Percentiles rank a stretch among this genome's conserved stretches.
phyloP scores from a whole-genome alignment of 2,329 filamentous ascomycete species.

The Aureobasidium sp. region DNA sequence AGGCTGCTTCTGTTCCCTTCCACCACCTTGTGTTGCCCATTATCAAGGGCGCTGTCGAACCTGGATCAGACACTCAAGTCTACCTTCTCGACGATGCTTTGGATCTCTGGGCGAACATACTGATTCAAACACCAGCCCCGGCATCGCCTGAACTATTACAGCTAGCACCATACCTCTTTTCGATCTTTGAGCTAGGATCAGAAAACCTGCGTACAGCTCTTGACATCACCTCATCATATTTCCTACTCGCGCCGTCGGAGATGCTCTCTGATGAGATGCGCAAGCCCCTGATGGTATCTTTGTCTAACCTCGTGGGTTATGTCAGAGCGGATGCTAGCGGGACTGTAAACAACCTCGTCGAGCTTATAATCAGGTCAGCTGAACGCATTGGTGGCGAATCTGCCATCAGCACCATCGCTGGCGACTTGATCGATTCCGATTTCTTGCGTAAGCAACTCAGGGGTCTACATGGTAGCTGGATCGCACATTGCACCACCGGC shows the following conservation, averaged over 20 bases:
- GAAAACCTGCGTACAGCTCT: constrained; percentile 40
- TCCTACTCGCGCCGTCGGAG: constrained; percentile 38
- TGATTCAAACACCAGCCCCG: constrained; percentile 48
- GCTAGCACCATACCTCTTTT: constrained; percentile 37
- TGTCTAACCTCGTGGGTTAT: constrained; percentile 35
- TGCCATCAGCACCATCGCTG: constrained; percentile 40
- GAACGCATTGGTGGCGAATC: constrained; percentile 43
- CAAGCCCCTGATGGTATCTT: constrained; percentile 28
- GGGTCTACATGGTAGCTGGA: constrained; percentile 40
- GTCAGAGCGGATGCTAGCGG: constrained; percentile 42
- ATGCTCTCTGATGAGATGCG: constrained; percentile 37
- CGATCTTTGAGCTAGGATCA: constrained; percentile 40
- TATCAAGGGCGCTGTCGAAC: constrained; percentile 69
- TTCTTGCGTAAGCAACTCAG: constrained; percentile 46
- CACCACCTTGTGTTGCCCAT: constrained; percentile 75
- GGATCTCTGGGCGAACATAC: constrained; percentile 77
- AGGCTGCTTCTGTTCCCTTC: constrained; percentile 65
- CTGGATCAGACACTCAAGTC: constrained; percentile 61
- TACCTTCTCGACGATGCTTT: constrained; percentile 88
- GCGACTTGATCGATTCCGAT: constrained; percentile 50
- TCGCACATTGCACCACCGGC: constrained; percentile 72
- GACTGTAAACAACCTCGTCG: constrained; percentile 37
- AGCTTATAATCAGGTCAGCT: constrained; percentile 42
- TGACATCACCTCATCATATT: constrained; percentile 41
- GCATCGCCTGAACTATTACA: constrained; percentile 34